Evolutionary conservation across 2,329 filamentous ascomycete species (phyloP).

Genomic region (Epichloe amarillans): DNA sequence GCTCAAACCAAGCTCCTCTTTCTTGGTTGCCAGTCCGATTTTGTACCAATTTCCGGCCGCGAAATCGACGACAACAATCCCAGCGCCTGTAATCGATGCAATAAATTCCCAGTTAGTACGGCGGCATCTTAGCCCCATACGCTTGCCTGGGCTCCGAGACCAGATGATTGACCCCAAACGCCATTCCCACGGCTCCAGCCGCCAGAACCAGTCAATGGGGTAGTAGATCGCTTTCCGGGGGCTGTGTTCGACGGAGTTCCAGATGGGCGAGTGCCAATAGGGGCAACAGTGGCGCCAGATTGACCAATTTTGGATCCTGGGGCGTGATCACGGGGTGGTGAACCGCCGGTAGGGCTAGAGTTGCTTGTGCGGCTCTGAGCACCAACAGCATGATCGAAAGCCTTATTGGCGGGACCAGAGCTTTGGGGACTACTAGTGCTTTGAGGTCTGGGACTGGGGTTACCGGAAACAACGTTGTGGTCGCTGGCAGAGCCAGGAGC

Average conservation of each 20-base stretch:
- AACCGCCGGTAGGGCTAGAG: constrained; percentile 68
- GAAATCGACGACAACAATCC: constrained; percentile 5
- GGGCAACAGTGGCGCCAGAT: constrained; percentile 58
- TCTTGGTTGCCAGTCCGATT: constrained; percentile 12
- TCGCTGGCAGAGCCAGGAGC: constrained; percentile 29
- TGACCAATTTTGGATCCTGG: constrained; percentile 39
- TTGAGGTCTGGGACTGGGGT: constrained; percentile 54
- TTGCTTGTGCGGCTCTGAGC: constrained; percentile 64
- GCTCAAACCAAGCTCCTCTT: constrained; percentile 1
- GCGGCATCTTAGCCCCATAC: constrained; percentile 63
- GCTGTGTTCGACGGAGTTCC: constrained; percentile 35
- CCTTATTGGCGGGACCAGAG: constrained; percentile 39
- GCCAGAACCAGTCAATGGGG: constrained; percentile 77
- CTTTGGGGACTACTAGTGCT: constrained; percentile 76
- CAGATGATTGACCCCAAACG: constrained; percentile 74
- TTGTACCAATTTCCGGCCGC: not conserved
- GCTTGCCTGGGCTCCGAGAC: constrained; percentile 76
- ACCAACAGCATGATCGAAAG: constrained; percentile 43
- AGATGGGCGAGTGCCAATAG: constrained; percentile 81
- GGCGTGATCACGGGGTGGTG: constrained; percentile 56
- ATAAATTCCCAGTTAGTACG: not conserved
- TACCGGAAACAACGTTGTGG: constrained; percentile 25
- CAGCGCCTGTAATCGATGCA: constrained; percentile 4
- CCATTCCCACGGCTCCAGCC: constrained; percentile 71
- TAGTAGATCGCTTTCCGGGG: constrained; percentile 68